phyloP scores from a whole-genome alignment of 331 rosid genomes.

The Rosa hybrid region DNA sequence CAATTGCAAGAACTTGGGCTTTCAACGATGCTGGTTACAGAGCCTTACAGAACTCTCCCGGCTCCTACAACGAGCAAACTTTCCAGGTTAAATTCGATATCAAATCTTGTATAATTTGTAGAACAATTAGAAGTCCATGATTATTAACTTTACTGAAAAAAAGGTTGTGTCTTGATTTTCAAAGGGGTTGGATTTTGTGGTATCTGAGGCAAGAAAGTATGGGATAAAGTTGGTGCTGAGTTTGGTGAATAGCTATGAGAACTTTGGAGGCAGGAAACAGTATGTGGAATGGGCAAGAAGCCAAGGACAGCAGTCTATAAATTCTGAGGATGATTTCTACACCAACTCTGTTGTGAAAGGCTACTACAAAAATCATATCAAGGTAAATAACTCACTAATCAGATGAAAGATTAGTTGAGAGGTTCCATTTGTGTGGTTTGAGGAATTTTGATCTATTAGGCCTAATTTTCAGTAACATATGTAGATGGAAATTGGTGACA shows the following conservation, averaged over 20 bases:
- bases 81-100: slow-evolving; percentile 51
- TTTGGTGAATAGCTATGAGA: slow-evolving; percentile 76
- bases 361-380: slow-evolving; percentile 76
- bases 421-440: neutral
- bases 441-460: neutral
- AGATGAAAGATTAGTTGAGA: neutral
- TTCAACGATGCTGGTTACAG: slow-evolving; percentile 77
- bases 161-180: neutral
- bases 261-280: slow-evolving; percentile 83
- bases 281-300: slow-evolving; percentile 86
- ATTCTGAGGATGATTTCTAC: slow-evolving; percentile 78
- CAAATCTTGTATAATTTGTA: neutral
- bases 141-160: slow-evolving; percentile 17
- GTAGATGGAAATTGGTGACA: neutral
- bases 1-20: slow-evolving; percentile 88
- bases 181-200: slow-evolving; percentile 84
- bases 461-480: neutral
- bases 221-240: slow-evolving; percentile 81
- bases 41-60: slow-evolving; percentile 81
- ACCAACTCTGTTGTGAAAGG: slow-evolving; percentile 58
- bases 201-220: slow-evolving; percentile 66
- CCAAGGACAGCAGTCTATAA: slow-evolving; percentile 63
- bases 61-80: slow-evolving; percentile 74
- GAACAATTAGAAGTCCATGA: neutral
- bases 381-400: slow-evolving; percentile 34